phyloP scores from a whole-genome alignment of 2,329 filamentous ascomycete species.

The Fusarium denticulatum region DNA sequence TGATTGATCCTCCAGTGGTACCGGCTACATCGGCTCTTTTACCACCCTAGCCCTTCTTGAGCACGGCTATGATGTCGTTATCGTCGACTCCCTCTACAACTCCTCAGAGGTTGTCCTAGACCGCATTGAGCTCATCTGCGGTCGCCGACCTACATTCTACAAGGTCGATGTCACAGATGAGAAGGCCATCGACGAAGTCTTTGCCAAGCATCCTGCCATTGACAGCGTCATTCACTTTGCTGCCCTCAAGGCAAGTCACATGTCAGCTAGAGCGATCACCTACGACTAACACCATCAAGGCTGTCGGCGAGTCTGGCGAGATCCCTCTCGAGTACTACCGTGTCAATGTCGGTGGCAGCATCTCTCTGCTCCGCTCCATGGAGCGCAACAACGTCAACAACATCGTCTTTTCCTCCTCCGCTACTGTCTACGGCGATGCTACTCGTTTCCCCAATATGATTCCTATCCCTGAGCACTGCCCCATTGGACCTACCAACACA shows the following conservation, averaged over 20 bases:
- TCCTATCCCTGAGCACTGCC: conserved; percentile 96
- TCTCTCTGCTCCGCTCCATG: conserved; percentile 89
- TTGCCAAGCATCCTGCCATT: conserved; percentile 88
- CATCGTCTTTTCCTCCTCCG: conserved; percentile 98
- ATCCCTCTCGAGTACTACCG: conserved; percentile 98
- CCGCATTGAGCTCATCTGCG: conserved; percentile 92
- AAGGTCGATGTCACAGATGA: conserved; percentile 90
- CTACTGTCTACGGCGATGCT: conserved; percentile 97
- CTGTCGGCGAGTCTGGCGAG: conserved; percentile 93
- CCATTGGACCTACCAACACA: conserved; percentile 94
- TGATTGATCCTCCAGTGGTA: conserved; percentile 71
- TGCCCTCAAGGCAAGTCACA: conserved; percentile 80
- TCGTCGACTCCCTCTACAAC: conserved; percentile 97
- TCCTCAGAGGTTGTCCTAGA: conserved; percentile 91
- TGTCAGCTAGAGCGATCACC: neutral
- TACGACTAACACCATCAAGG: conserved; percentile 61
- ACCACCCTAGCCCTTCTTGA: conserved; percentile 91
- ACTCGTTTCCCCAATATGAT: conserved; percentile 98
- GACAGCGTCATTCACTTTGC: conserved; percentile 99
- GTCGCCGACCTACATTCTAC: conserved; percentile 87
- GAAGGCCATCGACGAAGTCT: conserved; percentile 83
- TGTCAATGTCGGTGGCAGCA: conserved; percentile 93
- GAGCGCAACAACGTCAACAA: conserved; percentile 89
- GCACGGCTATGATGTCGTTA: conserved; percentile 95
- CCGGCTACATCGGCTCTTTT: conserved; percentile 99